Evolutionary conservation across 2,329 filamentous ascomycete species (phyloP).

Genomic region (Blastomyces emzantsi): DNA sequence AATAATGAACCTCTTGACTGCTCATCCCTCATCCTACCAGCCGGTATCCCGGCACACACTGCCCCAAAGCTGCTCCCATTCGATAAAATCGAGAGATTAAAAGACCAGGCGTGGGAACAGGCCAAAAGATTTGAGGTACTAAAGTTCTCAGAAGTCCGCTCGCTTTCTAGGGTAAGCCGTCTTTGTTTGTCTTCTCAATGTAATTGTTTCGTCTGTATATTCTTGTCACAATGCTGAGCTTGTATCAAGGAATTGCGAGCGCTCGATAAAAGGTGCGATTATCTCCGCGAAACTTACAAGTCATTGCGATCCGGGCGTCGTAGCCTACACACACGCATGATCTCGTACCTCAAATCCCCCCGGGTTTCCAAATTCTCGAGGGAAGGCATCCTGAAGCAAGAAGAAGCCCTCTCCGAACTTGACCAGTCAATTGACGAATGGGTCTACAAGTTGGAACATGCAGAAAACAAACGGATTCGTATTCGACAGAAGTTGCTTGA

Average conservation of each 20-base stretch:
- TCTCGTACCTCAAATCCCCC: conserved; percentile 64
- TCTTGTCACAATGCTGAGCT: conserved; percentile 1
- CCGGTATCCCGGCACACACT: conserved; percentile 17
- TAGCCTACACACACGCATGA: conserved; percentile 67
- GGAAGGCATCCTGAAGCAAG: conserved; percentile 68
- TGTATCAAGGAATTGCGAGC: conserved; percentile 57
- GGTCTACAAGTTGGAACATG: conserved; percentile 68
- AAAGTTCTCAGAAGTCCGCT: conserved; percentile 20
- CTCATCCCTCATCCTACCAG: conserved; percentile 15
- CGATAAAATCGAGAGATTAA: conserved; percentile 19
- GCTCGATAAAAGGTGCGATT: conserved; percentile 69
- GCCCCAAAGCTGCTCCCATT: conserved; percentile 16
- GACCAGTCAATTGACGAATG: conserved; percentile 73
- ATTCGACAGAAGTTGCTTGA: conserved; percentile 73
- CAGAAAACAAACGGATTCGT: conserved; percentile 65
- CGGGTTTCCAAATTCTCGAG: conserved; percentile 62
- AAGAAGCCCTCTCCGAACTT: conserved; percentile 67
- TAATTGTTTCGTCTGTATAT: neutral
- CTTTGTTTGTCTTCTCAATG: neutral
- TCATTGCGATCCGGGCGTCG: conserved; percentile 66
- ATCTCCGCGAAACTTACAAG: conserved; percentile 66
- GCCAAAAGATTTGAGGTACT: conserved; percentile 22
- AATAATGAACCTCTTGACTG: conserved; percentile 1
- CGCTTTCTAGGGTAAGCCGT: conserved; percentile 21
- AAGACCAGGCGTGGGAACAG: conserved; percentile 20